Base-by-base conservation (phyloP, 2,329 filamentous ascomycete species). In the Phialocephala sp. region DNA sequence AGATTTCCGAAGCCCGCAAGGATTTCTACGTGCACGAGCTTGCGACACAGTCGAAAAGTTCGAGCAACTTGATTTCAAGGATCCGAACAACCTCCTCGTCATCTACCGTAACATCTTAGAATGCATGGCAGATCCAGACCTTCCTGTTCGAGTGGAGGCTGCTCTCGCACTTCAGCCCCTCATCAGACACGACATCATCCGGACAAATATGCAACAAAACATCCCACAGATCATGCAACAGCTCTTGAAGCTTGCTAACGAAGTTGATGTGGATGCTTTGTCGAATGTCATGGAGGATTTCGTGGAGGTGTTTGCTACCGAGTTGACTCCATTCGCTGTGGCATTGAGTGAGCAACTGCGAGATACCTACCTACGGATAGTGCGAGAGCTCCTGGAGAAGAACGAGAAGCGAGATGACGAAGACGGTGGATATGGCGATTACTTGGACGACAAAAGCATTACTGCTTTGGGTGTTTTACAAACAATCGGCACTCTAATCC, bases 281-380 rank as follows among this genome's bases (percentile, higher is more conserved):
- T 94, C 95, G 24, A 98, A 98, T 75, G 95, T 99, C 45, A 99
- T 99, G 95, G 95, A 99, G 79, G 95, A 99, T 76, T 99, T 99
- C 76, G 95, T 99, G 55, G 95, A 99, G 79, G 94, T 98, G 2
- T 99, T 99, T 76, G 94, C 95, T n/a, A 87, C 93, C 2, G 95
- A 99, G 77, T 85, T 99, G 56, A 98, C 95, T 6, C 95, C 95
- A 2, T 99, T 99, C 74, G 95, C 95, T 12, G 94, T 99, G 37
- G 95, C 95, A 4, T 84, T 99, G 4, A 97, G 93, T 75, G 94
- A 98, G 80, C 95, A 99, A 79, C 84, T 99, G 57, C 90, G 94
- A 52, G 95, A 99, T 75, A 99, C 95, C 0, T 99, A 99, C 75
- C 85, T 99, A 71, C 88, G 95, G 64, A 97, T 99, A 70, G 90